Evolutionary conservation across 1,284 basidiomycete species (phyloP).

Genomic region (Ganoderma resinaceum): DNA sequence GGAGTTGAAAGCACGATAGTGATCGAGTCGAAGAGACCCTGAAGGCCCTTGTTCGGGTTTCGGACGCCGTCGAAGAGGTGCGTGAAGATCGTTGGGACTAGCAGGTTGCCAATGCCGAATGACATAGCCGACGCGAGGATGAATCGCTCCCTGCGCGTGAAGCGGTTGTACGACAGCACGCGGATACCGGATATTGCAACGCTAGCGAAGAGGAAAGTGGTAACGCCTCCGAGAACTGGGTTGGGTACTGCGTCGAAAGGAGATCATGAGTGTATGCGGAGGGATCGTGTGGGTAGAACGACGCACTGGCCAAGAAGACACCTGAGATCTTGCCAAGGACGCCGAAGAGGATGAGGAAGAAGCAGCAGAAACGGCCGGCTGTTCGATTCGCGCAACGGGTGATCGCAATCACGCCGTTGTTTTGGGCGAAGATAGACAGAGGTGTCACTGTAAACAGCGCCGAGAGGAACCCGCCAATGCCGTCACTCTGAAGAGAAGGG

Average conservation of each 20-base stretch:
- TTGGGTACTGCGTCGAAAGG: conserved; percentile 62
- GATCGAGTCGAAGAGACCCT: conserved; percentile 80
- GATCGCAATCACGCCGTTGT: conserved; percentile 83
- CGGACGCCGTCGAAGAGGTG: conserved; percentile 73
- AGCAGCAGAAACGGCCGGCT: conserved; percentile 78
- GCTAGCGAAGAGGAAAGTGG: conserved; percentile 71
- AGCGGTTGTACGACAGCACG: conserved; percentile 71
- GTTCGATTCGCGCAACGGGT: conserved; percentile 79
- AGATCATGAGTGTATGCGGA: conserved; percentile 3
- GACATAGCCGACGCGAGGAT: conserved; percentile 75
- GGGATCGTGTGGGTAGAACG: background rate
- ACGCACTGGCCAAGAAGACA: conserved; percentile 74
- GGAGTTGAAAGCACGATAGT: conserved; percentile 81
- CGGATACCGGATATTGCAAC: conserved; percentile 66
- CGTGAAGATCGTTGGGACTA: conserved; percentile 67
- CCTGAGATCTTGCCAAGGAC: conserved; percentile 83
- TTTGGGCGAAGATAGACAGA: conserved; percentile 84
- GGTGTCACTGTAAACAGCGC: conserved; percentile 85
- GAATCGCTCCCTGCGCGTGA: conserved; percentile 80
- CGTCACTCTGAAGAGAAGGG: conserved; percentile 60
- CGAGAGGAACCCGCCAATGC: conserved; percentile 76
- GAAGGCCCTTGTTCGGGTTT: conserved; percentile 62
- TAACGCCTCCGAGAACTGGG: conserved; percentile 84
- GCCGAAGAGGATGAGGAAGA: conserved; percentile 77
- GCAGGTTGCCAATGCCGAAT: conserved; percentile 76